Percentiles rank a stretch among this genome's conserved stretches.
phyloP scores from a whole-genome alignment of 768 basidiomycete species.

The Suillus sp. region DNA sequence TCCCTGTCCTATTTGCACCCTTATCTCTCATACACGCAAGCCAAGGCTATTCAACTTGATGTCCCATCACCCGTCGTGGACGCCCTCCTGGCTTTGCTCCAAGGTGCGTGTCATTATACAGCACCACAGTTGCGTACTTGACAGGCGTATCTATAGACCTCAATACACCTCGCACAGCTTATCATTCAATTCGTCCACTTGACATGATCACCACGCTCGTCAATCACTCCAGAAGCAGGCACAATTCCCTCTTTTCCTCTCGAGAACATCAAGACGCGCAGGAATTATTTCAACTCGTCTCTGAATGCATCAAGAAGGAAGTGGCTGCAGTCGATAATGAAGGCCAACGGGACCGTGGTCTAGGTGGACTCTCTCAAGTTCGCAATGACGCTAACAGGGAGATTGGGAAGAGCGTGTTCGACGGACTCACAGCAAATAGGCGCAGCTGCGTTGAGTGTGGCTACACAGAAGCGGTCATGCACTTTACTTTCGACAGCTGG shows the following conservation, averaged over 20 bases:
- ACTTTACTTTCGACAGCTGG: constrained; percentile 85
- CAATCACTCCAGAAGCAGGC: constrained; percentile 50
- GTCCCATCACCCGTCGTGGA: constrained; percentile 88
- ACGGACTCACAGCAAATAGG: constrained; percentile 88
- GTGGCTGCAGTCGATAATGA: constrained; percentile 73
- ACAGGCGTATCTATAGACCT: constrained; percentile 45
- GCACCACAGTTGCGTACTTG: constrained; percentile 10
- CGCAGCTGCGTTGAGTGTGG: constrained; percentile 88
- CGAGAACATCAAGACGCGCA: constrained; percentile 98
- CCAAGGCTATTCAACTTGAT: constrained; percentile 76
- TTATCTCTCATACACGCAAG: constrained; percentile 74
- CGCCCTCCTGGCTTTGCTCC: constrained; percentile 69
- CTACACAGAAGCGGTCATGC: constrained; percentile 94
- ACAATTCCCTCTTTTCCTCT: constrained; percentile 74
- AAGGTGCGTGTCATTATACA: constrained; percentile 46
- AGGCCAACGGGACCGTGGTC: constrained; percentile 66
- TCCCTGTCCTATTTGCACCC: constrained; percentile 83
- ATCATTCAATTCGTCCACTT: constrained; percentile 68
- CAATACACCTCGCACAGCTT: constrained; percentile 60
- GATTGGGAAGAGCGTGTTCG: constrained; percentile 74
- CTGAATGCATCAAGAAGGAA: constrained; percentile 89
- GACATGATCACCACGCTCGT: constrained; percentile 73
- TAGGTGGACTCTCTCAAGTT: constrained; percentile 53
- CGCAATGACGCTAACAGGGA: constrained; percentile 32
- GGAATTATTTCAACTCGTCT: constrained; percentile 93